Evolutionary conservation across 257 asterid species (phyloP).

Genomic region (Primulina eburnea): DNA sequence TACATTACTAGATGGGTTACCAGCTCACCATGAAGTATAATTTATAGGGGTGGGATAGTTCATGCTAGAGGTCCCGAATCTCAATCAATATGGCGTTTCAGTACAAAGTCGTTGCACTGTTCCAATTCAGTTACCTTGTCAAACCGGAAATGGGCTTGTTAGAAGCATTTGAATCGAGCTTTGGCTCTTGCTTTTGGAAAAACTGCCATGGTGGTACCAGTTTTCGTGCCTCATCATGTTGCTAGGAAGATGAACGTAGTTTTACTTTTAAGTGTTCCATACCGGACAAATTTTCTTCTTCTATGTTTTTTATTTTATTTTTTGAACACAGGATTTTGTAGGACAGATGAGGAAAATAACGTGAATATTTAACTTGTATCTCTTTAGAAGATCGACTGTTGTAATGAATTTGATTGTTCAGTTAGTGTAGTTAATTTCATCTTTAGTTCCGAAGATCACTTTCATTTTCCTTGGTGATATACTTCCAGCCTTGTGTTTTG

Average conservation of each 20-base stretch:
- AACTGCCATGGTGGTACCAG: background rate
- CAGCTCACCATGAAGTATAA: background rate
- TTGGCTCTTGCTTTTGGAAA: background rate
- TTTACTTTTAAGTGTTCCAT: constrained; percentile 1
- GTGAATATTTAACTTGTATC: background rate
- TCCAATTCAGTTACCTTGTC: background rate
- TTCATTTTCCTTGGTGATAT: background rate
- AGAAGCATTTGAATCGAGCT: background rate
- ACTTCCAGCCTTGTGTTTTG: background rate
- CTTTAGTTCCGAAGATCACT: background rate
- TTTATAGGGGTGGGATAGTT: background rate
- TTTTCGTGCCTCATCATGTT: background rate
- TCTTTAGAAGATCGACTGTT: background rate
- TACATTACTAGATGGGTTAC: background rate
- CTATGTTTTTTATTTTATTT: background rate
- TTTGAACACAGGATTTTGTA: background rate
- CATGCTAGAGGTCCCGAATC: background rate
- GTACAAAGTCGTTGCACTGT: background rate
- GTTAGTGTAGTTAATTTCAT: background rate
- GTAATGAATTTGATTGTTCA: background rate
- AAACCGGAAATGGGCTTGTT: constrained; percentile 3
- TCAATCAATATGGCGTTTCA: background rate
- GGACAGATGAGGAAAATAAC: constrained; percentile 1
- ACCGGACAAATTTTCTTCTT: background rate
- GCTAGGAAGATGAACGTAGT: constrained; percentile 14